Percentiles rank a stretch among this genome's conserved stretches.
Evolutionary conservation across 768 basidiomycete genomes (phyloP).

Genomic region (Collybiopsis luxurians): DNA sequence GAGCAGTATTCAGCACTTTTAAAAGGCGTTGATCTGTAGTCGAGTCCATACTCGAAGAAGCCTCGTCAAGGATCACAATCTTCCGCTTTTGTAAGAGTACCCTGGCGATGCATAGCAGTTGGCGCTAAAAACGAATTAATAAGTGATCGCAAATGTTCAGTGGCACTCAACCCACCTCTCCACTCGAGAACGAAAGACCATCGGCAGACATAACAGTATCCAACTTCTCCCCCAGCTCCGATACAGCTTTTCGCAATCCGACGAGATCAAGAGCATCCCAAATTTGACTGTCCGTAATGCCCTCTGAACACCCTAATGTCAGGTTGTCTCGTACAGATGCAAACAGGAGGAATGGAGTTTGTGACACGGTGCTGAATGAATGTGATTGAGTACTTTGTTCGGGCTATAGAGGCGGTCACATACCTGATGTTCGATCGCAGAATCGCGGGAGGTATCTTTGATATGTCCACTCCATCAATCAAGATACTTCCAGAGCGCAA

Average conservation of each 20-base stretch:
- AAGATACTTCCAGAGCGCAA: constrained; percentile 5
- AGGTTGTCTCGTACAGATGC: constrained; percentile 9
- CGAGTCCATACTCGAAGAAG: constrained; percentile 4
- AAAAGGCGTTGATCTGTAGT: constrained; percentile 3
- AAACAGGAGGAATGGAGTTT: constrained; percentile 6
- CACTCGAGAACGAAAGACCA: constrained; percentile 6
- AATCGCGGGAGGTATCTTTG: neutral
- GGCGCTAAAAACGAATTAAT: neutral
- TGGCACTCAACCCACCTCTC: constrained; percentile 5
- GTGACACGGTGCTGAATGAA: constrained; percentile 3
- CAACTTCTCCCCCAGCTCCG: constrained; percentile 5
- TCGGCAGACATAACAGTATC: constrained; percentile 4
- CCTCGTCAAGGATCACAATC: constrained; percentile 13
- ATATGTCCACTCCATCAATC: constrained; percentile 9
- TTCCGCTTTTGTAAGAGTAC: constrained; percentile 8
- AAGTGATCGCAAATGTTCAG: neutral
- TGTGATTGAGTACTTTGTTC: neutral
- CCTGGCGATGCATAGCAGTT: constrained; percentile 11
- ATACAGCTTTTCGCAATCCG: neutral
- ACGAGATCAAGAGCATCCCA: constrained; percentile 7
- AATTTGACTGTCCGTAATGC: constrained; percentile 2
- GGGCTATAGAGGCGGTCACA: neutral
- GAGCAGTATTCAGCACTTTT: neutral
- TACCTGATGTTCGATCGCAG: constrained; percentile 8
- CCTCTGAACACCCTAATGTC: neutral